phyloP scores from a whole-genome alignment of 345 rosid species.

The Toxicodendron radicans region DNA sequence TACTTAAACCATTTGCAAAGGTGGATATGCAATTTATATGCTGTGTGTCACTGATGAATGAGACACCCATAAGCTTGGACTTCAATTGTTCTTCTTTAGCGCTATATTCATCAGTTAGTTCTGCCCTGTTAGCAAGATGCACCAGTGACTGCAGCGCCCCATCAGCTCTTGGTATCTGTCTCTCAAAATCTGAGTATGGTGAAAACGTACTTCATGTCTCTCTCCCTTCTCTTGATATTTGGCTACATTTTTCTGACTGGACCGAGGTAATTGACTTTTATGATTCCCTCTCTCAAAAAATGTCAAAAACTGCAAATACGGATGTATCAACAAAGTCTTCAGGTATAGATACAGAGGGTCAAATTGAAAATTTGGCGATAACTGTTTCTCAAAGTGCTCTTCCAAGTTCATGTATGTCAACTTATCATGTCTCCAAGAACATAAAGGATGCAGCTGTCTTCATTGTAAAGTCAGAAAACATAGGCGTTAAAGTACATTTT shows the following conservation, averaged over 20 bases:
- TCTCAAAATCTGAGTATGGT: slow-evolving; percentile 38
- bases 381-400: slow-evolving; percentile 32
- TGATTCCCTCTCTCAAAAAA: slow-evolving; percentile 37
- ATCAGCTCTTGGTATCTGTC: slow-evolving; percentile 49
- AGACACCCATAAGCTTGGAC: slow-evolving; percentile 41
- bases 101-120: slow-evolving; percentile 47
- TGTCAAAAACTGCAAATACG: slow-evolving; percentile 27
- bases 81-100: slow-evolving; percentile 47
- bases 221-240: slow-evolving; percentile 73
- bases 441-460: slow-evolving; percentile 23
- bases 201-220: slow-evolving; percentile 44
- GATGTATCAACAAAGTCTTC: slow-evolving; percentile 30
- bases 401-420: slow-evolving; percentile 27
- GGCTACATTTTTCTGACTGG: slow-evolving; percentile 71
- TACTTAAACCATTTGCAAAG: slow-evolving; percentile 57
- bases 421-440: slow-evolving; percentile 27
- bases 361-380: slow-evolving; percentile 14
- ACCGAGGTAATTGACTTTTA: slow-evolving; percentile 42
- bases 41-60: slow-evolving; percentile 58
- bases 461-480: slow-evolving; percentile 49
- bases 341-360: slow-evolving; percentile 19
- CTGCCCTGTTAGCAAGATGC: slow-evolving; percentile 64
- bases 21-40: slow-evolving; percentile 55
- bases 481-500: slow-evolving; percentile 53
- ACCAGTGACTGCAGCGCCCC: slow-evolving; percentile 33